A percentile compares a stretch with the other conserved stretches of the same genome.
These are phyloP conservation scores for Zygoascus tannicola DNA, from an alignment of 805 yeast species.

Conservation along the genomic window DNA sequence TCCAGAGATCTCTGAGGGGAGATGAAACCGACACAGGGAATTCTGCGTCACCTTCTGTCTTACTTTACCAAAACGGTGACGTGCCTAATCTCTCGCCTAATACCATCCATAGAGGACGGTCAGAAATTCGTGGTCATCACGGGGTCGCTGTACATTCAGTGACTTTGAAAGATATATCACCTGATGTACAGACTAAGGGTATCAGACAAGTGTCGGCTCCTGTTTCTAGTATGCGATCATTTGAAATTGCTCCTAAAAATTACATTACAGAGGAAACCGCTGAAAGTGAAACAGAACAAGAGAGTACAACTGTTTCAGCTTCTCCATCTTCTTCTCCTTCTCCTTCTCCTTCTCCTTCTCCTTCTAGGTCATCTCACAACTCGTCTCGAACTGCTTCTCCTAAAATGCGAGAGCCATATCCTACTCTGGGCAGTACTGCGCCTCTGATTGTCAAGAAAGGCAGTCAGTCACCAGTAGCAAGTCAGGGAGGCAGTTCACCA, in stretches of 20 bases:
- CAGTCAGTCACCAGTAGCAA: not conserved
- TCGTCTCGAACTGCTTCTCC: not conserved
- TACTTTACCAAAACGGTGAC: not conserved
- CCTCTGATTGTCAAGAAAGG: not conserved
- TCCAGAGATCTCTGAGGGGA: not conserved
- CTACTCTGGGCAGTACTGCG: not conserved
- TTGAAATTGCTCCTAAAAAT: not conserved
- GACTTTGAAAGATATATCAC: not conserved
- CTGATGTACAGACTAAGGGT: not conserved
- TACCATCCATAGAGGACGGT: not conserved
- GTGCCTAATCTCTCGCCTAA: not conserved
- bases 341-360: conserved; percentile 1
- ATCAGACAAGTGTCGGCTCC: not conserved
- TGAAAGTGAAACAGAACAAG: not conserved
- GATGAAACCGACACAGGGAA: not conserved
- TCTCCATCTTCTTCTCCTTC: not conserved
- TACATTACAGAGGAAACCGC: not conserved
- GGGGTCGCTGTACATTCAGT: not conserved
- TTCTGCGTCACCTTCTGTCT: not conserved
- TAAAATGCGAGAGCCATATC: not conserved
- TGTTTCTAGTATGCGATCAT: not conserved
- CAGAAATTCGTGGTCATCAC: not conserved
- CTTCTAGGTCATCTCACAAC: not conserved
- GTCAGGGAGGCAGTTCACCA: not conserved
- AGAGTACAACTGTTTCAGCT: not conserved